Evolutionary conservation across 2,329 filamentous ascomycete genomes (phyloP).

Genomic region (Zelopaecilomyces penicillatus): DNA sequence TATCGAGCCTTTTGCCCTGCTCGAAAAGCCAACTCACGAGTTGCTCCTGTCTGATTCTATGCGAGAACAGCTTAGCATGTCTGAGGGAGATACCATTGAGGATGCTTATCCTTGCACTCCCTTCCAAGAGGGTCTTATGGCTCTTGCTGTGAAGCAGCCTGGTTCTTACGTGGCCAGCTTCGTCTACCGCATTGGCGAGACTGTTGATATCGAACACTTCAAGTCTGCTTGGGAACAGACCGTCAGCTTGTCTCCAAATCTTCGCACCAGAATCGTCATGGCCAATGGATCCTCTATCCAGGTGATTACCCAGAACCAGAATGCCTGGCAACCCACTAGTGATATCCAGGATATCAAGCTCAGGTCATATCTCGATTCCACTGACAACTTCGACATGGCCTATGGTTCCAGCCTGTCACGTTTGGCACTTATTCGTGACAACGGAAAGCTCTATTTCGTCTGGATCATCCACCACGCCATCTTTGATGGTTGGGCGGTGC

Average conservation of each 20-base stretch:
- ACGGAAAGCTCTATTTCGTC: constrained; percentile 8
- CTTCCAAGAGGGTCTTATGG: constrained; percentile 31
- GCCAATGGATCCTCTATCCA: constrained; percentile 6
- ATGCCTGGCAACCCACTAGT: constrained; percentile 4
- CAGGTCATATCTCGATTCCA: not conserved
- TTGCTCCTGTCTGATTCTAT: not conserved
- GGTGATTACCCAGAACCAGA: constrained; percentile 4
- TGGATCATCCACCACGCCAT: constrained; percentile 16
- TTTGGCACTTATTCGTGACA: not conserved
- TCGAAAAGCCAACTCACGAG: not conserved
- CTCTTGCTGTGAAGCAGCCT: constrained; percentile 20
- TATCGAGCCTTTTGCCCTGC: not conserved
- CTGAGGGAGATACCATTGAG: constrained; percentile 9
- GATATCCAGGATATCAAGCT: not conserved
- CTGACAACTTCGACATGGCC: constrained; percentile 2
- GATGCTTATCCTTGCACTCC: constrained; percentile 31
- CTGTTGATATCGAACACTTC: constrained; percentile 17
- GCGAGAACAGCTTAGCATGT: not conserved
- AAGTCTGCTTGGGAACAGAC: constrained; percentile 19
- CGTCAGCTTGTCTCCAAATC: constrained; percentile 3
- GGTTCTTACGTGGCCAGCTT: constrained; percentile 28
- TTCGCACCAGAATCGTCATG: constrained; percentile 11
- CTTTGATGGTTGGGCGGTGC: constrained; percentile 16
- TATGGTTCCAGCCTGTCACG: constrained; percentile 6
- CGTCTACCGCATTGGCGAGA: constrained; percentile 12